Evolutionary conservation across 2,329 filamentous ascomycete genomes (phyloP).

Genomic region (Chaetomiaceae sp.): DNA sequence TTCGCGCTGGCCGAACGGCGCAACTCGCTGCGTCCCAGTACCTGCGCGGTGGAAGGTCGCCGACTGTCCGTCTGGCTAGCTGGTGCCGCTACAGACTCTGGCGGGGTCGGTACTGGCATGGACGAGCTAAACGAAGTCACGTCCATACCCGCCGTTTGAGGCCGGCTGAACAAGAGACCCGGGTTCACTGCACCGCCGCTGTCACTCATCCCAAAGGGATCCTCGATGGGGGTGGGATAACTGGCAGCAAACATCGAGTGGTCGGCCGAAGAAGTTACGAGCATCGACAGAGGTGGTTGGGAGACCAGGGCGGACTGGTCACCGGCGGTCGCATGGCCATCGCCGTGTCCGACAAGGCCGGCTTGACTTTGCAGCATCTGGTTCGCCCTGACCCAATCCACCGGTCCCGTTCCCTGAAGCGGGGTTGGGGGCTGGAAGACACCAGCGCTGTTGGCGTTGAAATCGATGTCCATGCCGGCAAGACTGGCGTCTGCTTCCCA

Average conservation of each 20-base stretch:
- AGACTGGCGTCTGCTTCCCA: constrained; percentile 52
- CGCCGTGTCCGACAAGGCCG: constrained; percentile 28
- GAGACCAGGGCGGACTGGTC: constrained; percentile 45
- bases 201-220: constrained; percentile 44
- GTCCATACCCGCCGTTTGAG: constrained; percentile 43
- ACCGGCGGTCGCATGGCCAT: constrained; percentile 26
- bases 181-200: constrained; percentile 49
- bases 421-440: constrained; percentile 38
- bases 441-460: constrained; percentile 38
- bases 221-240: constrained; percentile 41
- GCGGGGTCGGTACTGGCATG: constrained; percentile 26
- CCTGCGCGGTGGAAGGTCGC: constrained; percentile 27
- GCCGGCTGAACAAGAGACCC: constrained; percentile 50
- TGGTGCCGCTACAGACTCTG: constrained; percentile 14
- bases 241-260: constrained; percentile 35
- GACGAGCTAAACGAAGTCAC: constrained; percentile 28
- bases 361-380: constrained; percentile 49
- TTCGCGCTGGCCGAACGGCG: constrained; percentile 42
- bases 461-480: constrained; percentile 55
- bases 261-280: constrained; percentile 34
- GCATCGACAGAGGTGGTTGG: constrained; percentile 38
- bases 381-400: constrained; percentile 52
- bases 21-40: constrained; percentile 32
- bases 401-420: constrained; percentile 44
- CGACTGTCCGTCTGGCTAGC: constrained; percentile 15